Conservation (phyloP, 352 stramenopile species). For the Phytopythium chamaehyphon region DNA sequence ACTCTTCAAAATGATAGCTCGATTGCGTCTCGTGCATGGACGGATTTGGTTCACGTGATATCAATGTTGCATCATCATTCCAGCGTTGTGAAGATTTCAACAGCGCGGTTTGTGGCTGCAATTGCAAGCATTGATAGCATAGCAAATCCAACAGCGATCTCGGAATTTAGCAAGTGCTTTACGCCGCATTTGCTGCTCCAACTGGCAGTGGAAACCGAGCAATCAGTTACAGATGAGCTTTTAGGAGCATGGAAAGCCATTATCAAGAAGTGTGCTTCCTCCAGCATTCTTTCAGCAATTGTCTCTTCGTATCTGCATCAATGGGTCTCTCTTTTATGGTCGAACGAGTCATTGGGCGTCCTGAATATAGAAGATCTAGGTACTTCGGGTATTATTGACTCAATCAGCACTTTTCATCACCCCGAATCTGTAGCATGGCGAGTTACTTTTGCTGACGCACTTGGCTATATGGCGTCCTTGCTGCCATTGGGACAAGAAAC, state of each 20-base stretch:
- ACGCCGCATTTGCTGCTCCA: conserved; percentile 64
- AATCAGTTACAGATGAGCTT: conserved; percentile 21
- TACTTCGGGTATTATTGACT: not conserved
- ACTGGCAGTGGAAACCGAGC: conserved; percentile 41
- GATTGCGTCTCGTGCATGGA: conserved; percentile 19
- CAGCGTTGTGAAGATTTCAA: conserved; percentile 32
- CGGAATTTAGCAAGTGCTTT: conserved; percentile 22
- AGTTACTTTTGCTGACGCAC: conserved; percentile 52
- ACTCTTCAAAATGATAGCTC: conserved; percentile 20
- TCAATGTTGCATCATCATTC: conserved; percentile 63
- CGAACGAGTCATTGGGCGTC: conserved; percentile 17
- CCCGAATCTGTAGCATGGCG: conserved; percentile 15
- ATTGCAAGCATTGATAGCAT: conserved; percentile 8
- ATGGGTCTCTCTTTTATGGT: conserved; percentile 61
- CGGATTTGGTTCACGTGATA: conserved; percentile 29
- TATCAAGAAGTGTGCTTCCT: conserved; percentile 18
- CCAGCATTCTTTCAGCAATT: conserved; percentile 15
- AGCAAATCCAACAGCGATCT: conserved; percentile 14
- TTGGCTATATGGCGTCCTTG: conserved; percentile 35
- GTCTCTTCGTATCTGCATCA: conserved; percentile 14
- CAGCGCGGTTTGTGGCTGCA: conserved; percentile 38
- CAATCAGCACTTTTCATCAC: not conserved
- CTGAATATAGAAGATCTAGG: conserved; percentile 21
- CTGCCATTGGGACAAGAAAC: conserved; percentile 22
- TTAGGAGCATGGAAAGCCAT: conserved; percentile 38